Base-by-base conservation (phyloP, 2,329 filamentous ascomycete genomes). In the Aspergillus luchuensis region DNA sequence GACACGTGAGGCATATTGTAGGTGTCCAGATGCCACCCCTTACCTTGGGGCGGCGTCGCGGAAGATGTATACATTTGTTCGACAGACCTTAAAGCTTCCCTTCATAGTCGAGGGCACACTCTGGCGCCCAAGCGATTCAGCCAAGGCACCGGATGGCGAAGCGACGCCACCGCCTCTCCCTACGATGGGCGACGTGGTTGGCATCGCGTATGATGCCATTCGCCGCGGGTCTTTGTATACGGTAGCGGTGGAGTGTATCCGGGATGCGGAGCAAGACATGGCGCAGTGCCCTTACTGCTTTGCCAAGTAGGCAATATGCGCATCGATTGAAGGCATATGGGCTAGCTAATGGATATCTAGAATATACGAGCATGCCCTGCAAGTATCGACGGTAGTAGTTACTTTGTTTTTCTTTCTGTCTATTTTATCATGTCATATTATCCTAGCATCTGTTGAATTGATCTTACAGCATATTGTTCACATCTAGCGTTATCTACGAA, bases 121-220 rank as follows among this genome's bases (percentile, higher is more conserved):
- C 47, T 50, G 47, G 47, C 47, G 47, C 7, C 47, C 47, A 2
- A 10, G 6, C 4, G 47, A 33, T 8, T 2, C 45, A 2, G 25
- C 11, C 23, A 30, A 23, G 45, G 5, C 8, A 21, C 41, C 19
- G 7, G 2, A 10, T 8, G n/a, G n/a, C 13, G 28, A 50, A 30
- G 28, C 47, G 15, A 28, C 15, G 25, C 15, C 23, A 10, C 47
- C 47, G 8, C 15, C 47, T 10, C 23, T 50, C 23, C 47, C 47
- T 30, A 50, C 47, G 8, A 50, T 50, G 47, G 47, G 47, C 25
- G 47, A 50, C 25, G 47, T 50, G 13, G 13, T 50, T 17, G 47
- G 47, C 17, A 50, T 50, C 8, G 47, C 47, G 15, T 50, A 50
- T 28, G 47, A 50, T n/a, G 47, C 47, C 25, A 50, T 50, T 50